These are phyloP conservation scores for Terana coerulea DNA, from an alignment of 768 basidiomycete genomes.

Conservation along the genomic window DNA sequence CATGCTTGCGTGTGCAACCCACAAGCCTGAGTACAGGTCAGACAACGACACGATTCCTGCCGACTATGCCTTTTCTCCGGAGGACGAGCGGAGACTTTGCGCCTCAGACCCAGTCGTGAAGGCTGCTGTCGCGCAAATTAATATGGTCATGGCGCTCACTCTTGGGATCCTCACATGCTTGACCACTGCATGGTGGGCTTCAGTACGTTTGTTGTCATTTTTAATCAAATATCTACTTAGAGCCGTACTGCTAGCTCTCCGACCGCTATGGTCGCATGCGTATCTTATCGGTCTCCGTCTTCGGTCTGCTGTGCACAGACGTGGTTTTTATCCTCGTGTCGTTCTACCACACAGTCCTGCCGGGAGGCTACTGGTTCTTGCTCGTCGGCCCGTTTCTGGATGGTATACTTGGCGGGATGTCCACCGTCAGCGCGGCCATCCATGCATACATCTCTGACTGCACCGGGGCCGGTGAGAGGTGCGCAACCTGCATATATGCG, in stretches of 20 bases:
- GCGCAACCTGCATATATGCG: neutral
- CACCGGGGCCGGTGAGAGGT: conserved; percentile 53
- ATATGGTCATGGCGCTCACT: conserved; percentile 54
- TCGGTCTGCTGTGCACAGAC: conserved; percentile 62
- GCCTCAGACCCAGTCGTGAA: conserved; percentile 68
- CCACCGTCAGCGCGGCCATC: conserved; percentile 45
- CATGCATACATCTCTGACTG: conserved; percentile 72
- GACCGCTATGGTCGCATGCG: conserved; percentile 72
- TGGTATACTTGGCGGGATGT: conserved; percentile 60
- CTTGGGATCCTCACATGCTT: conserved; percentile 74
- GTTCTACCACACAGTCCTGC: conserved; percentile 52
- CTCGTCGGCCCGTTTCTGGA: conserved; percentile 62
- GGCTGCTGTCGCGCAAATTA: conserved; percentile 65
- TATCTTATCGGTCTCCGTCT: conserved; percentile 56
- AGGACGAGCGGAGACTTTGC: conserved; percentile 35
- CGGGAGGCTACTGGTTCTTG: conserved; percentile 82
- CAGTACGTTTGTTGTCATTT: conserved; percentile 43
- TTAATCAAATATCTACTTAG: neutral
- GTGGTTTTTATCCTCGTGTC: conserved; percentile 65
- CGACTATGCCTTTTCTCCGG: neutral
- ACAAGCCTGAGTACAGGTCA: conserved; percentile 48
- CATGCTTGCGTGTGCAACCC: conserved; percentile 63
- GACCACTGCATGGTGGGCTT: conserved; percentile 85
- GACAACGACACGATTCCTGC: conserved; percentile 8
- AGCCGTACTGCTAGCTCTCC: conserved; percentile 48